These are phyloP conservation scores for Trypanosomatidae sp. DNA, from an alignment of 208 protist species.

Conservation along the genomic window DNA sequence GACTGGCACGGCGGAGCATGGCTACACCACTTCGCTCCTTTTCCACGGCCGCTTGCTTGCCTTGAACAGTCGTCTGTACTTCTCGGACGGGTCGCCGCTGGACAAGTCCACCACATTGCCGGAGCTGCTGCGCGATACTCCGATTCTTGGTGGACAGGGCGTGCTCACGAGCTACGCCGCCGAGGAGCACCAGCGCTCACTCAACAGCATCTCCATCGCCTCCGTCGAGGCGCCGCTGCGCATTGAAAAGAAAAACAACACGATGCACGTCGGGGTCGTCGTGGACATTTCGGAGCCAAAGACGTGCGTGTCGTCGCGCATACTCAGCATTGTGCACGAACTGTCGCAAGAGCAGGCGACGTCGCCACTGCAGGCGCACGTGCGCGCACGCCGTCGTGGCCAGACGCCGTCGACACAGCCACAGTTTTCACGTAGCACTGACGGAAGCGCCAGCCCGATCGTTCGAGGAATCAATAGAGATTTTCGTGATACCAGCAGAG, in stretches of 20 bases:
- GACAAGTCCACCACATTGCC: slow-evolving; percentile 13
- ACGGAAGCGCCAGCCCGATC: too few relatives aligned
- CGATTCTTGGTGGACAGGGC: slow-evolving; percentile 71
- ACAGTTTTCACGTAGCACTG: neutral
- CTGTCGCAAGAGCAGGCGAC: slow-evolving; percentile 46
- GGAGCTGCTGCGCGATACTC: slow-evolving; percentile 39
- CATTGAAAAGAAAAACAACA: slow-evolving; percentile 33
- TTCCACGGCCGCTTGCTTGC: slow-evolving; percentile 55
- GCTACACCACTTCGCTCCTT: slow-evolving; percentile 19
- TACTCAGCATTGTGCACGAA: slow-evolving; percentile 67
- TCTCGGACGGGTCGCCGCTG: slow-evolving; percentile 63
- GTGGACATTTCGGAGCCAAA: slow-evolving; percentile 71
- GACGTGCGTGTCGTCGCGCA: slow-evolving; percentile 58
- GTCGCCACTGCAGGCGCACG: slow-evolving; percentile 10
- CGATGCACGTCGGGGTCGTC: slow-evolving; percentile 40
- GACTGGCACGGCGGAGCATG: slow-evolving; percentile 11
- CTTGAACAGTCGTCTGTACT: slow-evolving; percentile 64
- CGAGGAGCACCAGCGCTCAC: slow-evolving; percentile 42
- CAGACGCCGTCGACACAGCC: neutral
- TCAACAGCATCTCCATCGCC: slow-evolving; percentile 51
- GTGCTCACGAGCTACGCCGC: slow-evolving; percentile 55
- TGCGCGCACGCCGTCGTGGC: neutral
- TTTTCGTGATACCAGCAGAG: neutral
- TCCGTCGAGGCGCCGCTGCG: slow-evolving; percentile 68
- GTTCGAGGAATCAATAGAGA: neutral